phyloP scores from a whole-genome alignment of 495 filamentous ascomycete genomes.

The Mytilinidion resinicola region DNA sequence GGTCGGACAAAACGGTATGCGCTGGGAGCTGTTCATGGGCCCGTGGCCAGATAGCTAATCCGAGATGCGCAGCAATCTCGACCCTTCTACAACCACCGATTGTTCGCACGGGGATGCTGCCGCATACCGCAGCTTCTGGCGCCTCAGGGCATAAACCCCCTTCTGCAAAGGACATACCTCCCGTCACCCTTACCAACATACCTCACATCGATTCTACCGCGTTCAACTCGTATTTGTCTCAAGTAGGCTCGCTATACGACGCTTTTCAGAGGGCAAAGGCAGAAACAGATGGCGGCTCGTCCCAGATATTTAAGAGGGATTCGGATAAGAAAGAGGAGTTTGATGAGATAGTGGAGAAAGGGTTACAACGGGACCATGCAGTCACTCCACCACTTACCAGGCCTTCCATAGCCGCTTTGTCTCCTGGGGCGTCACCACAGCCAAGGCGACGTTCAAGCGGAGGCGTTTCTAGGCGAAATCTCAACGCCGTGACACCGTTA shows the following conservation, averaged over 20 bases:
- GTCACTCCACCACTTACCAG: constrained; percentile 17
- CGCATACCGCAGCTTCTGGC: constrained; percentile 60
- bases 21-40: background rate
- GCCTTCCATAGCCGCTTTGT: constrained; percentile 25
- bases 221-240: constrained; percentile 76
- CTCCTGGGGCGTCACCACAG: constrained; percentile 47
- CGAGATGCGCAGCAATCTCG: constrained; percentile 63
- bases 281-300: constrained; percentile 48
- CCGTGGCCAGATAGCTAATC: background rate
- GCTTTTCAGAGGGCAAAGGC: constrained; percentile 73
- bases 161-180: constrained; percentile 87
- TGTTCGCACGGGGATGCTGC: constrained; percentile 74
- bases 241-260: constrained; percentile 77
- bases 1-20: constrained; percentile 69
- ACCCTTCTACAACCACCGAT: constrained; percentile 87
- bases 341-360: constrained; percentile 39
- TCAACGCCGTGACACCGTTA: constrained; percentile 70
- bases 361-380: constrained; percentile 12
- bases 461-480: constrained; percentile 43
- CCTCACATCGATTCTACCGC: constrained; percentile 69
- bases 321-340: constrained; percentile 49
- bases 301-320: constrained; percentile 33
- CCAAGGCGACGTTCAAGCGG: constrained; percentile 48
- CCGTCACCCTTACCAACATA: constrained; percentile 87
- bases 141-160: constrained; percentile 71